Evolutionary conservation across 2,329 filamentous ascomycete genomes (phyloP).

Genomic region (Akanthomyces dipterigenus): DNA sequence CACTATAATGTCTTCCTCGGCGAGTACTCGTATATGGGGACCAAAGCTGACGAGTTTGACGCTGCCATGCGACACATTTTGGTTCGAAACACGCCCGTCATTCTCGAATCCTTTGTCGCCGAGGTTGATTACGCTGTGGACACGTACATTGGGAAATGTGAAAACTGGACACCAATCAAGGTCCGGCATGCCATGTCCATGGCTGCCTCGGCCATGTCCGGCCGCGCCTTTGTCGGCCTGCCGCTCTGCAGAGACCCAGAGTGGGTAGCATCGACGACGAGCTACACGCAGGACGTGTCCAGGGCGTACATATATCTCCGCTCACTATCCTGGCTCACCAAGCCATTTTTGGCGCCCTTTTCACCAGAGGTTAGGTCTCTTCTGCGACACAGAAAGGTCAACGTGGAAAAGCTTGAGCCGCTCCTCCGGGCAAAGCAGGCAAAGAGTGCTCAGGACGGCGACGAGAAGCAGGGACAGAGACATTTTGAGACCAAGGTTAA

Average conservation of each 20-base stretch:
- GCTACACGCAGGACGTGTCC: conserved; percentile 19
- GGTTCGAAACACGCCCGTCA: not conserved
- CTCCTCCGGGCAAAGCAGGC: not conserved
- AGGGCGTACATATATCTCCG: conserved; percentile 8
- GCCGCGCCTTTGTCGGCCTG: conserved; percentile 24
- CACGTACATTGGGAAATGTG: not conserved
- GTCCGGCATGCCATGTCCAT: conserved; percentile 18
- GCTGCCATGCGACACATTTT: conserved; percentile 13
- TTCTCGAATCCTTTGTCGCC: conserved; percentile 11
- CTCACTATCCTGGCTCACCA: not conserved
- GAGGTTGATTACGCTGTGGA: conserved; percentile 11
- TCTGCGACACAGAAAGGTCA: not conserved
- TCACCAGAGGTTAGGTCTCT: conserved; percentile 1
- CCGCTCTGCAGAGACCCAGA: conserved; percentile 23
- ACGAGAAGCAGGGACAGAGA: not conserved
- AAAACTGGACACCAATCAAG: conserved; percentile 19
- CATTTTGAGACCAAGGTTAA: not conserved
- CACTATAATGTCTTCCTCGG: conserved; percentile 16
- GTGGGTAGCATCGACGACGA: conserved; percentile 22
- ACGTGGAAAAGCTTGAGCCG: conserved; percentile 1
- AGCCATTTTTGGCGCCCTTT: not conserved
- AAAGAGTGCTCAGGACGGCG: not conserved
- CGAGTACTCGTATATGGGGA: conserved; percentile 14
- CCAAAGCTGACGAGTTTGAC: not conserved
- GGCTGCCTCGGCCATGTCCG: conserved; percentile 21